Evolutionary conservation across 768 basidiomycete species (phyloP).

Genomic region (Dacryopinax spathularia): DNA sequence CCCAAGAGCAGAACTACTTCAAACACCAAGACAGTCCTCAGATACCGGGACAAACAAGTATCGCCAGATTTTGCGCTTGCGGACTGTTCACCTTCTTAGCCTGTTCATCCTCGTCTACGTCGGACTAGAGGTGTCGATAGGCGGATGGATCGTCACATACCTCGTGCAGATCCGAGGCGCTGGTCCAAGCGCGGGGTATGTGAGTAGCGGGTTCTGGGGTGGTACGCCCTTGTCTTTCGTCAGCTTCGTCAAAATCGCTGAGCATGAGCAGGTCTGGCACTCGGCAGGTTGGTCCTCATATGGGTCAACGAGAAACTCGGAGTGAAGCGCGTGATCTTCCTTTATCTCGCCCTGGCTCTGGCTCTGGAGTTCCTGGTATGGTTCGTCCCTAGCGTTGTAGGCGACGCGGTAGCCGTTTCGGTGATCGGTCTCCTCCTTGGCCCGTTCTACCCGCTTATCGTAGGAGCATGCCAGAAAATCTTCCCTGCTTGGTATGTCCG

Average conservation of each 20-base stretch:
- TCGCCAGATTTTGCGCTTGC: conserved; percentile 17
- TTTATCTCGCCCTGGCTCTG: conserved; percentile 25
- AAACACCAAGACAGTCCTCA: neutral
- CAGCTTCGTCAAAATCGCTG: neutral
- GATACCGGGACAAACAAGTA: neutral
- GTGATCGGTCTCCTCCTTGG: conserved; percentile 57
- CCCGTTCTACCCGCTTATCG: conserved; percentile 52
- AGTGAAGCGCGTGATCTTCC: conserved; percentile 25
- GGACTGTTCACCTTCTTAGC: conserved; percentile 20
- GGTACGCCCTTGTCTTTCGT: conserved; percentile 10
- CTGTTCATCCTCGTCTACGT: conserved; percentile 27
- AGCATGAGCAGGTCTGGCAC: conserved; percentile 21
- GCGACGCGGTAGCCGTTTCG: conserved; percentile 48
- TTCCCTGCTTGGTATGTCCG: neutral
- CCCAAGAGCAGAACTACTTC: neutral
- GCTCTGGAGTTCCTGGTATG: conserved; percentile 53
- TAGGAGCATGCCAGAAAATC: conserved; percentile 9
- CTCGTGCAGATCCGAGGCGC: conserved; percentile 13
- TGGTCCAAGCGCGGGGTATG: conserved; percentile 19
- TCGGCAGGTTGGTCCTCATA: conserved; percentile 40
- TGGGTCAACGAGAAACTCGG: conserved; percentile 35
- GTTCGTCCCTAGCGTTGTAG: conserved; percentile 50
- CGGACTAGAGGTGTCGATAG: conserved; percentile 26
- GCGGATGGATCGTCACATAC: conserved; percentile 20
- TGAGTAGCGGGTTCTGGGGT: conserved; percentile 24